Evolutionary conservation across 257 asterid species (phyloP).

Genomic region (Petunia secreta): DNA sequence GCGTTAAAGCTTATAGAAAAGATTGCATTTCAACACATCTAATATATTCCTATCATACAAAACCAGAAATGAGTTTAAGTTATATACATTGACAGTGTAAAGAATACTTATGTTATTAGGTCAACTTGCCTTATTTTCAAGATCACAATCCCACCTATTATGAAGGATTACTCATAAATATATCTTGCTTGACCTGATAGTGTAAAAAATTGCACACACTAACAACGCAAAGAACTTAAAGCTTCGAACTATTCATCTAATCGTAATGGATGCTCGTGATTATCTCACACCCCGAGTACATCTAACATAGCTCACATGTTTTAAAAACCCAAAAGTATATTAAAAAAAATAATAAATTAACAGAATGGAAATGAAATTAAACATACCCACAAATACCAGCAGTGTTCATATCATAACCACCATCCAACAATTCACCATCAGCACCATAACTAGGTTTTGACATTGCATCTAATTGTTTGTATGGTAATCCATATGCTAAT

Average conservation of each 20-base stretch:
- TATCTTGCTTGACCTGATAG: too few species aligned
- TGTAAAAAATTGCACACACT: too few species aligned
- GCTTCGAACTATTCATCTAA: too few species aligned
- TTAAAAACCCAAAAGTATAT: too few species aligned
- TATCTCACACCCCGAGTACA: conserved; percentile 7
- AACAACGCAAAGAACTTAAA: too few species aligned
- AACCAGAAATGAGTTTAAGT: neutral
- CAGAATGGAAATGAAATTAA: conserved; percentile 12
- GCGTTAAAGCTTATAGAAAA: neutral
- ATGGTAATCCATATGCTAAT: conserved; percentile 73
- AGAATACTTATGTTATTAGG: too few species aligned
- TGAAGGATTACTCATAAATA: too few species aligned
- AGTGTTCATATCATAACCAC: conserved; percentile 94
- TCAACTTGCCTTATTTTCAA: too few species aligned
- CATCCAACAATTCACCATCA: conserved; percentile 83
- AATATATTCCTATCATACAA: neutral
- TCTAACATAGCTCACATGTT: neutral
- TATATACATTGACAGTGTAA: too few species aligned
- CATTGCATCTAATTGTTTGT: conserved; percentile 84
- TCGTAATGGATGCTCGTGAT: neutral
- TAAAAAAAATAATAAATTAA: neutral
- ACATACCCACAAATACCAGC: conserved; percentile 89
- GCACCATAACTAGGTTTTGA: conserved; percentile 67
- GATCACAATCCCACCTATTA: too few species aligned
- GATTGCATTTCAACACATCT: neutral